These are phyloP conservation scores for Botrytis paeoniae DNA, from an alignment of 2,329 filamentous ascomycete species.

Conservation along the genomic window DNA sequence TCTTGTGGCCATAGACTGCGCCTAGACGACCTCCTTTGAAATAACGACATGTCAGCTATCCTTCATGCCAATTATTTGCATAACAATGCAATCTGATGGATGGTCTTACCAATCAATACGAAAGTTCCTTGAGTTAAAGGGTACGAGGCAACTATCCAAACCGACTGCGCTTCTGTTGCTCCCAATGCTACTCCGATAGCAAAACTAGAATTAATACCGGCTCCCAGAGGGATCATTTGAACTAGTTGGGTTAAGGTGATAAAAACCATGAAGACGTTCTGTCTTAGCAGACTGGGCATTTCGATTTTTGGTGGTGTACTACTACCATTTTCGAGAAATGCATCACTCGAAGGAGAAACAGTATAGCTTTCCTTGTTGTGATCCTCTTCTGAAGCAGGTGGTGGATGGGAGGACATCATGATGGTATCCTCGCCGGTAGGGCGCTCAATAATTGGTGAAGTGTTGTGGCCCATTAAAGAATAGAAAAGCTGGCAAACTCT, in stretches of 20 bases:
- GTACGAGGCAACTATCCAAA: constrained; percentile 18
- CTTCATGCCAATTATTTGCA: background rate
- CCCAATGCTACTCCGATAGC: constrained; percentile 14
- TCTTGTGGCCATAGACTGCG: constrained; percentile 20
- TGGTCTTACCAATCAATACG: constrained; percentile 12
- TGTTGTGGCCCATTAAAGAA: background rate
- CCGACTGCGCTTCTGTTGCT: background rate
- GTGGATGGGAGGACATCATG: background rate
- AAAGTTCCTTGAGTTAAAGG: constrained; percentile 22
- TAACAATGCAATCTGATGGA: background rate
- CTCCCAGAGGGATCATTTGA: constrained; percentile 17
- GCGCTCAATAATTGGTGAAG: too few relatives aligned
- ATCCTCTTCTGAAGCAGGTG: background rate
- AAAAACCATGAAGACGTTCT: constrained; percentile 15
- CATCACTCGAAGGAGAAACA: background rate
- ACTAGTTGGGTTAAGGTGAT: constrained; percentile 17
- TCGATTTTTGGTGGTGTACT: constrained; percentile 1
- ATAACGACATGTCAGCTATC: constrained; percentile 4
- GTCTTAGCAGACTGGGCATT: constrained; percentile 4
- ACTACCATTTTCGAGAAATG: background rate
- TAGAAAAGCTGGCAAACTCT: background rate
- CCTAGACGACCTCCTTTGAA: constrained; percentile 17
- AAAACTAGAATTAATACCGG: constrained; percentile 15
- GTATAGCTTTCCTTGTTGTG: background rate
- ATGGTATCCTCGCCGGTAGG: background rate